These are phyloP conservation scores for Pestalotiopsis sp. DNA, from an alignment of 2,329 filamentous ascomycete species.

Conservation along the genomic window DNA sequence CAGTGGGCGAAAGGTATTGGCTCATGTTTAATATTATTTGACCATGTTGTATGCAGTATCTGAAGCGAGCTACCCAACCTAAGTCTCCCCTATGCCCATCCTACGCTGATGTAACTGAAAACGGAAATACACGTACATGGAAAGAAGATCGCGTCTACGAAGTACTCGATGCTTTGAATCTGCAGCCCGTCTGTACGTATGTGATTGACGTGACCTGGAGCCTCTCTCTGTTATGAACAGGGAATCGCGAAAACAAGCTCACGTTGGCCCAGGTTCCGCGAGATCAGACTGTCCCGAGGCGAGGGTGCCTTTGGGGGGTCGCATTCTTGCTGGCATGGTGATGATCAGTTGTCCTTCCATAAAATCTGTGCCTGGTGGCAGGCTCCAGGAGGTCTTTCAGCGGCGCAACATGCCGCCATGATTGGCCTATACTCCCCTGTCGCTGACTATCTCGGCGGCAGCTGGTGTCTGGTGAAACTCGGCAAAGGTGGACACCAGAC, in stretches of 20 bases:
- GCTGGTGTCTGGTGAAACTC: constrained; percentile 18
- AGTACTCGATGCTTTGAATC: background rate
- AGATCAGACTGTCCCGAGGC: background rate
- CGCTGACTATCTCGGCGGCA: constrained; percentile 13
- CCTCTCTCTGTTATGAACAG: background rate
- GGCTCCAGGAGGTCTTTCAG: background rate
- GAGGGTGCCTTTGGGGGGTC: background rate
- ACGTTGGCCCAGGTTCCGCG: background rate
- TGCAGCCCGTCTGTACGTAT: background rate
- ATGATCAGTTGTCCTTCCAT: constrained; percentile 8
- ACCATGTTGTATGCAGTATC: background rate
- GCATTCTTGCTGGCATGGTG: background rate
- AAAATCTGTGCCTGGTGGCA: background rate
- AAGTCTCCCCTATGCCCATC: background rate
- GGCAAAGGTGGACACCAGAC: constrained; percentile 10
- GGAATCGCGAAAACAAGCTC: background rate
- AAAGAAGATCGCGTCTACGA: background rate
- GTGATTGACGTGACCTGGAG: background rate
- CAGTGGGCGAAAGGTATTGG: constrained; percentile 4
- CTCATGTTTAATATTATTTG: background rate
- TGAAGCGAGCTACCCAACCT: background rate
- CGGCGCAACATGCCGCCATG: background rate
- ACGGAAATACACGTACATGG: background rate
- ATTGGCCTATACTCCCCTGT: constrained; percentile 13
- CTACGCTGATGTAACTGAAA: background rate